Evolutionary conservation across 2,329 filamentous ascomycete species (phyloP).

Genomic region (Torrubiellomyces zombiae): DNA sequence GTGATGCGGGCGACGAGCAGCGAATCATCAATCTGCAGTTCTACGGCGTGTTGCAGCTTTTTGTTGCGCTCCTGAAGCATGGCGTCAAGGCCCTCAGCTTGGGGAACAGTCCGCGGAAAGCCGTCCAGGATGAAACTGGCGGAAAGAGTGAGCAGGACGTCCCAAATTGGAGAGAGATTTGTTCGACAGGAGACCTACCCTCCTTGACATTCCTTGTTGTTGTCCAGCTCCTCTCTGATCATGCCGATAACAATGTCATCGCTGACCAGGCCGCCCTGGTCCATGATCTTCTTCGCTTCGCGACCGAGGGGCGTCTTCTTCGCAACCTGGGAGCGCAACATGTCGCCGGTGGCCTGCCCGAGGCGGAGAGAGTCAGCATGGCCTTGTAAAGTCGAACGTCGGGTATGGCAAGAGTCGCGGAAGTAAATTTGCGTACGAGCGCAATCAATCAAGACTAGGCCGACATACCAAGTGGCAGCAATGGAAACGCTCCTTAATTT

Average conservation of each 20-base stretch:
- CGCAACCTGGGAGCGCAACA: slow-evolving; percentile 94
- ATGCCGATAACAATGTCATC: slow-evolving; percentile 99
- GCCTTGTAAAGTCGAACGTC: no score
- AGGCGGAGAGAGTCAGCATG: no score
- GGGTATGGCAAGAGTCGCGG: no score
- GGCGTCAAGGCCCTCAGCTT: slow-evolving; percentile 83
- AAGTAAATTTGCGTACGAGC: no score
- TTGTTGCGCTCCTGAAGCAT: slow-evolving; percentile 72
- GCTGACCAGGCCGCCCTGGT: slow-evolving; percentile 89
- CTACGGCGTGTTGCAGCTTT: slow-evolving; percentile 83
- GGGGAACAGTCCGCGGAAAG: slow-evolving; percentile 90
- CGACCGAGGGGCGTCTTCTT: slow-evolving; percentile 90
- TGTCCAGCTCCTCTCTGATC: slow-evolving; percentile 94
- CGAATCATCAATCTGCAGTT: slow-evolving; percentile 90
- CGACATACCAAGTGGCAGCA: slow-evolving; percentile 85
- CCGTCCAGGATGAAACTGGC: slow-evolving; percentile 93
- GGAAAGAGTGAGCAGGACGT: slow-evolving; percentile 3
- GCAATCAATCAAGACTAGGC: no score
- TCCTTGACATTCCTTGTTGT: slow-evolving; percentile 89
- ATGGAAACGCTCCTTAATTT: slow-evolving; percentile 95
- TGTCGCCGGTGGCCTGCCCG: slow-evolving; percentile 82
- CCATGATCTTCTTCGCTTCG: slow-evolving; percentile 99
- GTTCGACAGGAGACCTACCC: slow-evolving; percentile 43
- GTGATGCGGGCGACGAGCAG: slow-evolving; percentile 93
- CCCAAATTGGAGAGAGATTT: neutral